Percentiles rank a stretch among this genome's conserved stretches.
phyloP scores from a whole-genome alignment of 192 early-diverging fungal species.

The Gamsiella multidivaricata region DNA sequence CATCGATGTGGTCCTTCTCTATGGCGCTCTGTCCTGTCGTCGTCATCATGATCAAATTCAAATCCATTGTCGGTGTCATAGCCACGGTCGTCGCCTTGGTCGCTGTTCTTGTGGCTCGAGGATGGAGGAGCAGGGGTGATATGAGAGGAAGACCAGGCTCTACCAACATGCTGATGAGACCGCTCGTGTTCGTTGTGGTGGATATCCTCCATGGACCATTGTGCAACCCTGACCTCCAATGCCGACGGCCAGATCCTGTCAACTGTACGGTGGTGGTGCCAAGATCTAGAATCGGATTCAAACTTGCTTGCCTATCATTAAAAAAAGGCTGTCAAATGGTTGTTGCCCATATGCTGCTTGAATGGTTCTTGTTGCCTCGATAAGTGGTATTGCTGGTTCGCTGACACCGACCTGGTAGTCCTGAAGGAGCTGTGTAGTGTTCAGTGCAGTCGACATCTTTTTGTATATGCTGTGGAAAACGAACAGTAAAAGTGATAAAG shows the following conservation, averaged over 20 bases:
- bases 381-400: no score
- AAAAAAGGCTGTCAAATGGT: no score
- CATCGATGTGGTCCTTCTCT: not conserved
- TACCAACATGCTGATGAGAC: not conserved
- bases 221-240: constrained; percentile 20
- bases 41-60: not conserved
- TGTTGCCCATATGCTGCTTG: no score
- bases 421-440: no score
- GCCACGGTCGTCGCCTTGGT: not conserved
- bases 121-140: constrained; percentile 5
- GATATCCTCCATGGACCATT: not conserved
- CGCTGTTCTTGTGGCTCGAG: not conserved
- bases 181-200: not conserved
- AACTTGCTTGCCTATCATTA: no score
- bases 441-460: no score
- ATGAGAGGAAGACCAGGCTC: not conserved
- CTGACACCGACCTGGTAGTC: no score
- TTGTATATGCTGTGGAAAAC: no score
- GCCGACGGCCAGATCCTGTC: constrained; percentile 31
- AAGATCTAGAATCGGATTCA: no score
- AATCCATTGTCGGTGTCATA: not conserved
- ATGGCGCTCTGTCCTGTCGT: not conserved
- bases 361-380: no score
- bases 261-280: constrained; percentile 18
- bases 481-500: no score